A percentile compares a stretch with the other conserved stretches of the same genome.
Evolutionary conservation across 164 flowering plant genomes (phyloP).

Genomic region (Saururus chinensis): DNA sequence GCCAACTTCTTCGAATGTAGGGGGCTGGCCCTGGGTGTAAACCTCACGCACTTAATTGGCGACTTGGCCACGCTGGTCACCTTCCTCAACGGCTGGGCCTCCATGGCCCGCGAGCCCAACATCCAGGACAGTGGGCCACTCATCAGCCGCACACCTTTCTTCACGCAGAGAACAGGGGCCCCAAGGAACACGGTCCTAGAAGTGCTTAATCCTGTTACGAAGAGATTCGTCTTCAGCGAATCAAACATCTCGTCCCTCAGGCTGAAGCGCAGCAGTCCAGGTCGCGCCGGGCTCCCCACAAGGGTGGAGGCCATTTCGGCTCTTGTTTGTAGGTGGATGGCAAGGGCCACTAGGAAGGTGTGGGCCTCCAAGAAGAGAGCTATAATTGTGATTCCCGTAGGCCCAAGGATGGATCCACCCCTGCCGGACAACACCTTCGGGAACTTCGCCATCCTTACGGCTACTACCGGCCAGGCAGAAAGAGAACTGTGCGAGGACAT

Average conservation of each 20-base stretch:
- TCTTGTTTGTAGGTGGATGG: not conserved
- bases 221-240: too few relatives aligned
- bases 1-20: constrained; percentile 30
- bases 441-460: constrained; percentile 11
- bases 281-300: too few relatives aligned
- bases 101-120: constrained; percentile 5
- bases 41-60: constrained; percentile 25
- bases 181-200: too few relatives aligned
- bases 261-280: too few relatives aligned
- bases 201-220: too few relatives aligned
- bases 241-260: too few relatives aligned
- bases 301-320: not conserved
- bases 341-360: not conserved
- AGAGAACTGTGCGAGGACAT: too few relatives aligned
- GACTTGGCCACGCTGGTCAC: constrained; percentile 20
- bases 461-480: too few relatives aligned
- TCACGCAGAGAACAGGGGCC: too few relatives aligned
- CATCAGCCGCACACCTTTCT: too few relatives aligned
- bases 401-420: constrained; percentile 21
- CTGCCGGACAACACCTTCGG: constrained; percentile 24
- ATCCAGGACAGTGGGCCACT: too few relatives aligned
- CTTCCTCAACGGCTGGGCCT: constrained; percentile 30
- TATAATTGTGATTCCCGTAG: constrained; percentile 20
- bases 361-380: not conserved
- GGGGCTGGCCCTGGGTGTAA: constrained; percentile 22